Evolutionary conservation across 1,284 basidiomycete genomes (phyloP).

Genomic region (Boletus smithii): DNA sequence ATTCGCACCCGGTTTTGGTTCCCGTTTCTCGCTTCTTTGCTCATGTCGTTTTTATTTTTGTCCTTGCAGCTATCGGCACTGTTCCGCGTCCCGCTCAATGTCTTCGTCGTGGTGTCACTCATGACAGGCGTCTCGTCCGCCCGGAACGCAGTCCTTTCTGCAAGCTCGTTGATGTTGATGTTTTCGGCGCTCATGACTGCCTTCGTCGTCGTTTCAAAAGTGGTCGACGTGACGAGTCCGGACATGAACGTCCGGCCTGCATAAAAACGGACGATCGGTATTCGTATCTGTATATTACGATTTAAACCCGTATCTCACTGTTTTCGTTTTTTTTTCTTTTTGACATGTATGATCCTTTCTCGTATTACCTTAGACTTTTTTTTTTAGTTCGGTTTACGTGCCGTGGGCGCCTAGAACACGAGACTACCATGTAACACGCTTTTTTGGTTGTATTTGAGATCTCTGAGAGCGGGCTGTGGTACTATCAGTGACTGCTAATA

Average conservation of each 20-base stretch:
- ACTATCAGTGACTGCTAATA: too few relatives aligned
- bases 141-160: slow-evolving; percentile 57
- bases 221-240: slow-evolving; percentile 19
- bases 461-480: too few relatives aligned
- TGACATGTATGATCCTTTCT: background rate
- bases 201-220: slow-evolving; percentile 40
- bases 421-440: too few relatives aligned
- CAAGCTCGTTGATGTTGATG: slow-evolving; percentile 54
- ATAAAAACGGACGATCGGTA: background rate
- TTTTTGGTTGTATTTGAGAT: too few relatives aligned
- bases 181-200: slow-evolving; percentile 62
- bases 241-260: slow-evolving; percentile 24
- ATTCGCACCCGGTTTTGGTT: background rate
- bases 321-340: background rate
- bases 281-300: background rate
- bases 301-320: background rate
- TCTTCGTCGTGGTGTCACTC: slow-evolving; percentile 70
- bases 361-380: background rate
- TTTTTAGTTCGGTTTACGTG: background rate
- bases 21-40: background rate
- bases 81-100: slow-evolving; percentile 71
- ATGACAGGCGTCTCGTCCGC: slow-evolving; percentile 67
- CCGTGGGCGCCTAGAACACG: too few relatives aligned
- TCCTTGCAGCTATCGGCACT: slow-evolving; percentile 57
- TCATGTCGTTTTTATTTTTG: background rate